phyloP scores from a whole-genome alignment of 257 asterid genomes.

The Sherardia arvensis region DNA sequence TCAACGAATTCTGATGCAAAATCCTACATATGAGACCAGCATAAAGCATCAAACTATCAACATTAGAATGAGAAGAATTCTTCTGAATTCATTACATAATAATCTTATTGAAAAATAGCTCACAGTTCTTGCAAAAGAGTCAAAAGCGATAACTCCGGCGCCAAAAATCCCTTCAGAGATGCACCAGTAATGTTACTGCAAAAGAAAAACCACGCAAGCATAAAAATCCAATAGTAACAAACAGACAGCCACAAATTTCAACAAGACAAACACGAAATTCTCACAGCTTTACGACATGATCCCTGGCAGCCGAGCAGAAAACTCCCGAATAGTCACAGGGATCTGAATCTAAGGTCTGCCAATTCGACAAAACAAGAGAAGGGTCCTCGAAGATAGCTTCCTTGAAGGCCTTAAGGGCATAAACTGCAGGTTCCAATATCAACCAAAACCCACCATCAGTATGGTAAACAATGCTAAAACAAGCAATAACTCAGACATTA shows the following conservation, averaged over 20 bases:
- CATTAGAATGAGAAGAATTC: neutral
- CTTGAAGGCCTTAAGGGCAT: slow-evolving; percentile 68
- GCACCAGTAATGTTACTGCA: slow-evolving; percentile 82
- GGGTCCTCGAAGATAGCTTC: slow-evolving; percentile 93
- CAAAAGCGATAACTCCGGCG: slow-evolving; percentile 59
- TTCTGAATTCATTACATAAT: neutral
- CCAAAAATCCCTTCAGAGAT: slow-evolving; percentile 75
- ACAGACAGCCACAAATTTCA: neutral
- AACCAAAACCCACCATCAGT: neutral
- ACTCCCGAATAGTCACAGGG: slow-evolving; percentile 83
- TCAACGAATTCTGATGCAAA: slow-evolving; percentile 68
- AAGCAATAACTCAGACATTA: slow-evolving; percentile 14
- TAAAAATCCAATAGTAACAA: slow-evolving; percentile 5
- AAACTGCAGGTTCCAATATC: slow-evolving; percentile 33
- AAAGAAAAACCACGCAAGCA: slow-evolving; percentile 10
- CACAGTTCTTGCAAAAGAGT: slow-evolving; percentile 67
- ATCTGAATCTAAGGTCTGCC: slow-evolving; percentile 70
- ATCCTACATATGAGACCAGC: slow-evolving; percentile 34
- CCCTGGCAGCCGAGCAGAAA: slow-evolving; percentile 57
- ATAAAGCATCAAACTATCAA: slow-evolving; percentile 14
- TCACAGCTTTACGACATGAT: slow-evolving; percentile 80
- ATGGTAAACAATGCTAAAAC: slow-evolving; percentile 5
- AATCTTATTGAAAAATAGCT: slow-evolving; percentile 16
- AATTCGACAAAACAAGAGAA: slow-evolving; percentile 54
- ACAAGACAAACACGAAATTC: slow-evolving; percentile 8